These are phyloP conservation scores for Favolaschia claudopus DNA, from an alignment of 768 basidiomycete species.

Conservation along the genomic window DNA sequence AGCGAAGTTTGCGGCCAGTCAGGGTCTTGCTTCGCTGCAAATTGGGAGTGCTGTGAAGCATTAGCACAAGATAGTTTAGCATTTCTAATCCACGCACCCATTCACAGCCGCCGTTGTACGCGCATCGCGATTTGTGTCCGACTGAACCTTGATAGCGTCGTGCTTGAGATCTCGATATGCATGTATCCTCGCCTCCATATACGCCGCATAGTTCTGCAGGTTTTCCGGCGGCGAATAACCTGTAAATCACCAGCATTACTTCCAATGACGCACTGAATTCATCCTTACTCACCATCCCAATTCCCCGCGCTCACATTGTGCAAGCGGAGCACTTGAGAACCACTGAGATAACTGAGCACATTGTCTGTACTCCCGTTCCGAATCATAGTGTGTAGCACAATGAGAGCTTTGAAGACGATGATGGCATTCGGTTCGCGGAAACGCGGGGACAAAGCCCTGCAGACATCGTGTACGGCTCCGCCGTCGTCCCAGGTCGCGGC, in stretches of 20 bases:
- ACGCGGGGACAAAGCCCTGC: slow-evolving; percentile 83
- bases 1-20: slow-evolving; percentile 82
- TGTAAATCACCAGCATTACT: slow-evolving; percentile 35
- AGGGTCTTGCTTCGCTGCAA: slow-evolving; percentile 77
- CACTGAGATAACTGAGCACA: slow-evolving; percentile 82
- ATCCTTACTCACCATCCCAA: slow-evolving; percentile 79
- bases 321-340: slow-evolving; percentile 81
- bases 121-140: slow-evolving; percentile 89
- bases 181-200: slow-evolving; percentile 88
- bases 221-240: slow-evolving; percentile 90
- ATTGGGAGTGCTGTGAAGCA: neutral
- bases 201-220: slow-evolving; percentile 84
- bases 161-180: slow-evolving; percentile 92
- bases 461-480: slow-evolving; percentile 91
- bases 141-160: slow-evolving; percentile 92
- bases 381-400: slow-evolving; percentile 96
- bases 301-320: slow-evolving; percentile 80
- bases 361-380: slow-evolving; percentile 97
- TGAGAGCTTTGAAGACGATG: slow-evolving; percentile 97
- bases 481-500: slow-evolving; percentile 97
- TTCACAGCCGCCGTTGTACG: slow-evolving; percentile 71
- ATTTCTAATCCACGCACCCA: neutral
- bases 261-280: neutral
- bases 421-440: slow-evolving; percentile 92
- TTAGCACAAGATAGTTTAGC: neutral